phyloP scores from a whole-genome alignment of 495 filamentous ascomycete species.

The Penicilliopsis zonata region DNA sequence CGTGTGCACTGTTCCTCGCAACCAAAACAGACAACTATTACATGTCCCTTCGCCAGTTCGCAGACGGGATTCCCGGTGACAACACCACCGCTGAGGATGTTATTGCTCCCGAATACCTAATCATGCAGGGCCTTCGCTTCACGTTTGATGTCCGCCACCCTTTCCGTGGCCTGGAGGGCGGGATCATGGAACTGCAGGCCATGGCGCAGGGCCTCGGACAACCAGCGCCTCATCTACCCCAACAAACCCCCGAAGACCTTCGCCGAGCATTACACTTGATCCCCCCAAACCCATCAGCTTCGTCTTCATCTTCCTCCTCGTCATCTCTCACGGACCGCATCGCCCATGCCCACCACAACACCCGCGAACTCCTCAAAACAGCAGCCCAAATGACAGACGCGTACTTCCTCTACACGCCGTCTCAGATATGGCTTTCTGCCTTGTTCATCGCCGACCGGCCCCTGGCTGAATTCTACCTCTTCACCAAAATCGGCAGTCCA shows the following conservation, averaged over 20 bases:
- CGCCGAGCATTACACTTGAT: slow-evolving; percentile 16
- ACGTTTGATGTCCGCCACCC: slow-evolving; percentile 89
- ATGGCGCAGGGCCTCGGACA: slow-evolving; percentile 41
- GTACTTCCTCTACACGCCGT: slow-evolving; percentile 92
- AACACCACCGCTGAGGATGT: slow-evolving; percentile 61
- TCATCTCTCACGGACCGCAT: slow-evolving; percentile 37
- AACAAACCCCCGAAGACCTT: slow-evolving; percentile 26
- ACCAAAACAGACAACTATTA: slow-evolving; percentile 84
- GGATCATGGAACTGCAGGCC: slow-evolving; percentile 68
- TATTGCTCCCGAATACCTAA: slow-evolving; percentile 76
- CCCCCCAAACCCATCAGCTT: slow-evolving; percentile 7
- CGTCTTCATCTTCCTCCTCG: slow-evolving; percentile 6
- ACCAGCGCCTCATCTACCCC: slow-evolving; percentile 21
- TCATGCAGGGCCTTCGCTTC: slow-evolving; percentile 89
- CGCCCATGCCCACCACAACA: slow-evolving; percentile 52
- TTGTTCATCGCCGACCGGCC: slow-evolving; percentile 62
- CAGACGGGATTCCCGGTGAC: slow-evolving; percentile 47
- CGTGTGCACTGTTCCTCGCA: slow-evolving; percentile 79
- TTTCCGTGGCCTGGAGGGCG: slow-evolving; percentile 74
- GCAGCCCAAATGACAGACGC: slow-evolving; percentile 78
- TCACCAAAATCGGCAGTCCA: slow-evolving; percentile 57
- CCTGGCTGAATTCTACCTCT: slow-evolving; percentile 60
- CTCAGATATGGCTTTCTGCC: slow-evolving; percentile 82
- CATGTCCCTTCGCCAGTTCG: slow-evolving; percentile 55
- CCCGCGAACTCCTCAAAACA: slow-evolving; percentile 61